phyloP scores from a whole-genome alignment of 768 basidiomycete species.

The Lactarius akahatsu region DNA sequence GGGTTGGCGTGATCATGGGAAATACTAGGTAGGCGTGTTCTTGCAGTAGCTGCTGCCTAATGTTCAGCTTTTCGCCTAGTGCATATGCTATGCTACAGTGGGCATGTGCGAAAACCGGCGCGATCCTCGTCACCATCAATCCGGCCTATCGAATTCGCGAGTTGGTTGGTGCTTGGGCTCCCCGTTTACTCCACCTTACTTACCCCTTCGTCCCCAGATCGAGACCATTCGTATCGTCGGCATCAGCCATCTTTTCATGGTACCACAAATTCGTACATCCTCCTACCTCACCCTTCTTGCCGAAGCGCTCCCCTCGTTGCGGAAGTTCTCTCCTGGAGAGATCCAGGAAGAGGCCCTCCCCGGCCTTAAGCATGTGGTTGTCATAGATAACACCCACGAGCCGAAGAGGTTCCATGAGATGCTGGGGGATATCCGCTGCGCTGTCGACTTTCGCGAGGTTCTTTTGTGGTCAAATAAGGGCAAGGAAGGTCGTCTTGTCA shows the following conservation, averaged over 20 bases:
- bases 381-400: constrained; percentile 60
- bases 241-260: constrained; percentile 68
- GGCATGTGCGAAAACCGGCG: constrained; percentile 86
- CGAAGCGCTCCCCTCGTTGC: constrained; percentile 56
- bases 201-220: constrained; percentile 43
- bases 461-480: constrained; percentile 64
- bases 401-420: constrained; percentile 42
- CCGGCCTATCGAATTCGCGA: constrained; percentile 75
- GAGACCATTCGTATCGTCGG: constrained; percentile 60
- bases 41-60: neutral
- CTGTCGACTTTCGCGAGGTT: constrained; percentile 70
- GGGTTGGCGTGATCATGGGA: constrained; percentile 81
- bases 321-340: constrained; percentile 47
- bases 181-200: neutral
- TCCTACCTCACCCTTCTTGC: constrained; percentile 61
- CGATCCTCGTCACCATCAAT: constrained; percentile 78
- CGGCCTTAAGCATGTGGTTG: constrained; percentile 57
- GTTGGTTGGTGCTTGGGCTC: constrained; percentile 50
- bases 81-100: constrained; percentile 80
- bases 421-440: constrained; percentile 45
- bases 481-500: constrained; percentile 44
- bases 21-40: constrained; percentile 65
- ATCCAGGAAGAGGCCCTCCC: constrained; percentile 62
- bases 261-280: constrained; percentile 66
- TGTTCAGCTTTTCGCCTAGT: constrained; percentile 38